Conservation (phyloP, 352 stramenopile species). For the Aphanomyces stellatus region DNA sequence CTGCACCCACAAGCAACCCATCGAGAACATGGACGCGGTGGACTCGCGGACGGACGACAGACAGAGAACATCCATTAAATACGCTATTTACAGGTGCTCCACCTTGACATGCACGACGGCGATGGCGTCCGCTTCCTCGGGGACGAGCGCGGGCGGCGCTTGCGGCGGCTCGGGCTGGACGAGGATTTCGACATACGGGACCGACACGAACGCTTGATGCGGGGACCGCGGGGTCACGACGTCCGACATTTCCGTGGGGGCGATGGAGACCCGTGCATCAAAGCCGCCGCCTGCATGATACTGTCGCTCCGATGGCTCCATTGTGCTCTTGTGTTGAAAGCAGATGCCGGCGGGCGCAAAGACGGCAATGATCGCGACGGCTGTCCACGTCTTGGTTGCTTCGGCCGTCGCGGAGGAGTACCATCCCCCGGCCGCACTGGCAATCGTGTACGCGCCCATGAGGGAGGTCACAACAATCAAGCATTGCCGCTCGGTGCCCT, state of each 20-base stretch:
- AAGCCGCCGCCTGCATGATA: neutral
- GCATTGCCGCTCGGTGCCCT: neutral
- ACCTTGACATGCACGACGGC: too few species aligned
- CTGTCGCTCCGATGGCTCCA: neutral
- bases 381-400: neutral
- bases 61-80: too few species aligned
- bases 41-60: too few species aligned
- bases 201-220: neutral
- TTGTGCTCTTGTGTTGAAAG: constrained; percentile 1
- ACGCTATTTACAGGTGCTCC: too few species aligned
- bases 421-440: neutral
- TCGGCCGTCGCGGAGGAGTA: neutral
- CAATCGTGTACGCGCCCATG: neutral
- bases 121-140: neutral
- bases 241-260: constrained; percentile 9
- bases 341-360: neutral
- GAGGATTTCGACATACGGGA: constrained; percentile 8
- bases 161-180: neutral
- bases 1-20: too few species aligned
- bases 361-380: neutral
- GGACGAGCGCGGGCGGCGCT: neutral
- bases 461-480: constrained; percentile 4
- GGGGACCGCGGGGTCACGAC: neutral
- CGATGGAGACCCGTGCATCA: neutral
- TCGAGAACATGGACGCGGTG: too few species aligned